phyloP scores from a whole-genome alignment of 441 rosid species.

The Jatropha podagrica region DNA sequence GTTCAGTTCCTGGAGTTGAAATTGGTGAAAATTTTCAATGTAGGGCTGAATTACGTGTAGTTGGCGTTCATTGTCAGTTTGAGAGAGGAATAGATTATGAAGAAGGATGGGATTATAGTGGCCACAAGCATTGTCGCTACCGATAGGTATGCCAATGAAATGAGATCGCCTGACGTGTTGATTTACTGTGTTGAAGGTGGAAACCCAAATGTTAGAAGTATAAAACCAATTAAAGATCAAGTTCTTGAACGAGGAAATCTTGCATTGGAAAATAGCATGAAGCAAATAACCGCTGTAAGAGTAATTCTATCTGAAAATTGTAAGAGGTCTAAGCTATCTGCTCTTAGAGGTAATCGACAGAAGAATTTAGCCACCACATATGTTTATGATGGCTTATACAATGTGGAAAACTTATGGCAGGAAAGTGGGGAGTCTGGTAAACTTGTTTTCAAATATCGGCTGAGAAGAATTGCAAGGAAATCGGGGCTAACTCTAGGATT shows the following conservation, averaged over 20 bases:
- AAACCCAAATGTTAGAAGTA: conserved; percentile 32
- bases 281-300: conserved; percentile 26
- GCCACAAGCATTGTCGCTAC: conserved; percentile 73
- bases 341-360: no score
- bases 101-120: conserved; percentile 26
- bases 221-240: conserved; percentile 23
- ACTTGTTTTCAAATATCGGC: conserved; percentile 52
- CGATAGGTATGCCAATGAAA: conserved; percentile 54
- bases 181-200: conserved; percentile 79
- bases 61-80: conserved; percentile 61
- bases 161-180: conserved; percentile 52
- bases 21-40: conserved; percentile 75
- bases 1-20: conserved; percentile 73
- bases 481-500: conserved; percentile 57
- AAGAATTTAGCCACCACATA: background rate
- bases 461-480: conserved; percentile 56
- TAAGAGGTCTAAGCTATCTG: background rate
- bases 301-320: conserved; percentile 20
- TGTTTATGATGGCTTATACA: conserved; percentile 49
- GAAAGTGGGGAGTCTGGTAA: conserved; percentile 51
- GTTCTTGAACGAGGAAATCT: conserved; percentile 37
- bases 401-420: conserved; percentile 50
- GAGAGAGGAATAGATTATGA: conserved; percentile 66
- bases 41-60: conserved; percentile 55
- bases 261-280: conserved; percentile 37